Percentiles rank a stretch among this genome's conserved stretches.
These are phyloP conservation scores for Karstenula rhodostoma DNA, from an alignment of 2,329 filamentous ascomycete species.

Conservation along the genomic window DNA sequence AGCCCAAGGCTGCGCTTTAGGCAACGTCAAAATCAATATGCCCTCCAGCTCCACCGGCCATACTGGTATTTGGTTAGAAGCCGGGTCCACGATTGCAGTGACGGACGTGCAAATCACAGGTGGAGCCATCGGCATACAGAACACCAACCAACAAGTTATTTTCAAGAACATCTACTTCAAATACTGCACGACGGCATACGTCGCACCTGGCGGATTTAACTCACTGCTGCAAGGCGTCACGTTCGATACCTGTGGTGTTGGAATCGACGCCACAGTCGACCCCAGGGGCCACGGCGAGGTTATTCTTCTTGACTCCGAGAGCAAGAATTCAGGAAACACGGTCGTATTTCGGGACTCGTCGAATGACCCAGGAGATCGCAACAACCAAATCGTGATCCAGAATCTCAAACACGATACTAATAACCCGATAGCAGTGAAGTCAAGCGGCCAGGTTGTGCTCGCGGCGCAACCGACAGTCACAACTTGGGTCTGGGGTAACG, in stretches of 20 bases:
- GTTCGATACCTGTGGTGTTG: slow-evolving; percentile 8
- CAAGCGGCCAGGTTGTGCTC: slow-evolving; percentile 1
- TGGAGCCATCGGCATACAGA: slow-evolving; percentile 9
- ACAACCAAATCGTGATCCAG: slow-evolving; percentile 11
- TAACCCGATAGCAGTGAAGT: slow-evolving; percentile 8
- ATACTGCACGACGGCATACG: slow-evolving; percentile 9
- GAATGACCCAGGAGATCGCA: slow-evolving; percentile 3
- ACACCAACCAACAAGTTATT: slow-evolving; percentile 9
- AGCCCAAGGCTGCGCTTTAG: slow-evolving; percentile 7
- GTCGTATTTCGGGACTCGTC: slow-evolving; percentile 10
- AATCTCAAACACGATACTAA: slow-evolving; percentile 7
- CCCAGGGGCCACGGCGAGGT: slow-evolving; percentile 3
- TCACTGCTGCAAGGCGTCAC: slow-evolving; percentile 10
- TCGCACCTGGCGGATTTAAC: slow-evolving; percentile 9
- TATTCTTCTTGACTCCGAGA: slow-evolving; percentile 7
- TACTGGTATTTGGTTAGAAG: slow-evolving; percentile 4
- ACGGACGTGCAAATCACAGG: slow-evolving; percentile 10
- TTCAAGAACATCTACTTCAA: slow-evolving; percentile 15
- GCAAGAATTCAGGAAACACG: slow-evolving; percentile 10
- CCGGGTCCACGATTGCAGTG: slow-evolving; percentile 8
- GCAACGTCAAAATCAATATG: slow-evolving; percentile 12
- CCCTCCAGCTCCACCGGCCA: slow-evolving; percentile 11
- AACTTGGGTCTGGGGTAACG: slow-evolving; percentile 10
- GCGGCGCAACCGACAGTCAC: background rate
- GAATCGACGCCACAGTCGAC: background rate